These are phyloP conservation scores for Aspergillus sojae DNA, from an alignment of 2,329 filamentous ascomycete genomes.

Conservation along the genomic window DNA sequence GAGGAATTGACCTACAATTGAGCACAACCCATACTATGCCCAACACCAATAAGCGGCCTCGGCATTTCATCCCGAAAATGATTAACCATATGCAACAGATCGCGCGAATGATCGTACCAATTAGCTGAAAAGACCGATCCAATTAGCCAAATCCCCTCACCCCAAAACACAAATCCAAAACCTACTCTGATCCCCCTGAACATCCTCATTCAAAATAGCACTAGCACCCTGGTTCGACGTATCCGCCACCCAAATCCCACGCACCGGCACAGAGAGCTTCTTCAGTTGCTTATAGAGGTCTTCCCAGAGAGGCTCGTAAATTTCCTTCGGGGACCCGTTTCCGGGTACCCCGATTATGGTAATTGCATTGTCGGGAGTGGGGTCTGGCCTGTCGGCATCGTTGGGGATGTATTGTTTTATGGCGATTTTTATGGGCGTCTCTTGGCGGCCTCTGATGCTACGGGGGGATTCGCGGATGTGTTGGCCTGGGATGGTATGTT, in stretches of 20 bases:
- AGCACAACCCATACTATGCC: slow-evolving; percentile 81
- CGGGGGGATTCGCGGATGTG: slow-evolving; percentile 59
- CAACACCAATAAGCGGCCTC: slow-evolving; percentile 71
- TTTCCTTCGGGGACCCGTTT: slow-evolving; percentile 21
- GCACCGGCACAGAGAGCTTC: slow-evolving; percentile 62
- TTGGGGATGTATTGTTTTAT: slow-evolving; percentile 61
- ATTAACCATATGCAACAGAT: slow-evolving; percentile 63
- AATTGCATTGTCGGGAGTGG: slow-evolving; percentile 40
- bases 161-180: too few relatives aligned
- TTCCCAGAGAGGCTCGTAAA: slow-evolving; percentile 85
- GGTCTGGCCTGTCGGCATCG: slow-evolving; percentile 33
- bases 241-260: slow-evolving; percentile 81
- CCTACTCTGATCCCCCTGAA: slow-evolving; percentile 68
- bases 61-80: slow-evolving; percentile 32
- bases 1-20: slow-evolving; percentile 50
- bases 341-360: slow-evolving; percentile 22
- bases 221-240: slow-evolving; percentile 75
- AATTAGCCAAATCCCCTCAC: neutral
- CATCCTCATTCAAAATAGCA: slow-evolving; percentile 69
- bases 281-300: slow-evolving; percentile 64
- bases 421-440: slow-evolving; percentile 52
- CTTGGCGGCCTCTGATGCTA: slow-evolving; percentile 49
- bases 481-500: slow-evolving; percentile 52
- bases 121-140: slow-evolving; percentile 49
- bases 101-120: slow-evolving; percentile 78